These are phyloP conservation scores for Pichia sp. DNA, from an alignment of 1,139 yeast species.

Conservation along the genomic window DNA sequence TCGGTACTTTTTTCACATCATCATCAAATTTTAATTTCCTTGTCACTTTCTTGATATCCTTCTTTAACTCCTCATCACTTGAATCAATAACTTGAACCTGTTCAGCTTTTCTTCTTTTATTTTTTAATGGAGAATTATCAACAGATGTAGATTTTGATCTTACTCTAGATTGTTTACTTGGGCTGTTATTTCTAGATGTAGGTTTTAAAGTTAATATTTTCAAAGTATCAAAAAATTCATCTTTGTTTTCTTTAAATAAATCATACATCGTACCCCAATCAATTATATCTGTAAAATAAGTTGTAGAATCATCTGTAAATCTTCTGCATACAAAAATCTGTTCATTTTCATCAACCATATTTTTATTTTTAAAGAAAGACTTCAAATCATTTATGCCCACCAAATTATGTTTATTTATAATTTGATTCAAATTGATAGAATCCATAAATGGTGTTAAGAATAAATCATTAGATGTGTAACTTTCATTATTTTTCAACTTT, in stretches of 20 bases:
- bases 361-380: slow-evolving; percentile 32
- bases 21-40: neutral
- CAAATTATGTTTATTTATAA: slow-evolving; percentile 34
- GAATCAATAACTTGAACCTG: neutral
- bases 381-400: slow-evolving; percentile 26
- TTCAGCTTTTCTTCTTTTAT: neutral
- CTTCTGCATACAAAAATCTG: slow-evolving; percentile 35
- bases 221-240: slow-evolving; percentile 29
- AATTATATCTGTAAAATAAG: slow-evolving; percentile 28
- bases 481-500: neutral
- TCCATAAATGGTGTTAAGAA: slow-evolving; percentile 38
- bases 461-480: slow-evolving; percentile 31
- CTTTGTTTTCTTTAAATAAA: slow-evolving; percentile 25
- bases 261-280: slow-evolving; percentile 33
- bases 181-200: slow-evolving; percentile 12
- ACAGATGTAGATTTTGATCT: neutral
- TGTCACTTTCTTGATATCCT: neutral
- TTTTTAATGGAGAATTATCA: neutral
- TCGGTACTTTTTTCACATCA: neutral
- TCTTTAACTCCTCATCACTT: neutral
- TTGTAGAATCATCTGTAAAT: slow-evolving; percentile 34
- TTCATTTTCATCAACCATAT: slow-evolving; percentile 11
- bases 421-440: slow-evolving; percentile 31
- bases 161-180: neutral
- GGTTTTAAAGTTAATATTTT: slow-evolving; percentile 30